Percentiles rank a stretch among this genome's conserved stretches.
These are phyloP conservation scores for Blastobotrys buckinghamii DNA, from an alignment of 1,139 yeast genomes.

Conservation along the genomic window DNA sequence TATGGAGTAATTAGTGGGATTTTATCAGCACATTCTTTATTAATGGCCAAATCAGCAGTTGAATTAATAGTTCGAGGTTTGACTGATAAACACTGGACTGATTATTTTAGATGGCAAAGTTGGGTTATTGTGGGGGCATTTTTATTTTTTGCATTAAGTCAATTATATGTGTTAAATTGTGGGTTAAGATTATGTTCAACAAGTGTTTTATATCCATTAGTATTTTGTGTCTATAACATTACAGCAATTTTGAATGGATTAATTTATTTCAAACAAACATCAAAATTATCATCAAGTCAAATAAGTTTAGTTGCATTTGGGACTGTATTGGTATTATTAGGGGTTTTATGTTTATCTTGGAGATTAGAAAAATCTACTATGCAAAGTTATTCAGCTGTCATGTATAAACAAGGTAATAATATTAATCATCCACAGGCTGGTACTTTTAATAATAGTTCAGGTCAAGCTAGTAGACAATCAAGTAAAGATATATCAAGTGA, in stretches of 20 bases:
- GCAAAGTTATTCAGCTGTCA: constrained; percentile 6
- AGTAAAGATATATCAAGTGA: not conserved
- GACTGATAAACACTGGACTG: constrained; percentile 28
- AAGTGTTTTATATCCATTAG: constrained; percentile 74
- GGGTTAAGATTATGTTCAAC: constrained; percentile 73
- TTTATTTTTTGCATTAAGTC: constrained; percentile 64
- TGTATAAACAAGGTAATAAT: constrained; percentile 1
- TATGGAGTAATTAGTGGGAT: constrained; percentile 74
- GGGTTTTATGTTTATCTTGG: constrained; percentile 51
- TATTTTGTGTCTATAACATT: constrained; percentile 77
- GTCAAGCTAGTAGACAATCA: not conserved
- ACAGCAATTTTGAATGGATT: constrained; percentile 70
- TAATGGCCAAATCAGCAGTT: constrained; percentile 78
- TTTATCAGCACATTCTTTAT: constrained; percentile 76
- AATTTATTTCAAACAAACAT: constrained; percentile 52
- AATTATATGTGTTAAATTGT: constrained; percentile 65
- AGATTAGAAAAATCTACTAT: constrained; percentile 23
- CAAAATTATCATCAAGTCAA: constrained; percentile 36
- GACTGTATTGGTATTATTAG: constrained; percentile 43
- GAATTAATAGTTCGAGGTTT: constrained; percentile 48
- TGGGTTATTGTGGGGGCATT: constrained; percentile 53
- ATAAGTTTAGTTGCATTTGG: constrained; percentile 47
- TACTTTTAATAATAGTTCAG: not conserved
- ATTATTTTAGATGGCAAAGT: constrained; percentile 34
- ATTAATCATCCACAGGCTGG: not conserved